These are phyloP conservation scores for Citrus reticulata DNA, from an alignment of 345 rosid genomes.

Conservation along the genomic window DNA sequence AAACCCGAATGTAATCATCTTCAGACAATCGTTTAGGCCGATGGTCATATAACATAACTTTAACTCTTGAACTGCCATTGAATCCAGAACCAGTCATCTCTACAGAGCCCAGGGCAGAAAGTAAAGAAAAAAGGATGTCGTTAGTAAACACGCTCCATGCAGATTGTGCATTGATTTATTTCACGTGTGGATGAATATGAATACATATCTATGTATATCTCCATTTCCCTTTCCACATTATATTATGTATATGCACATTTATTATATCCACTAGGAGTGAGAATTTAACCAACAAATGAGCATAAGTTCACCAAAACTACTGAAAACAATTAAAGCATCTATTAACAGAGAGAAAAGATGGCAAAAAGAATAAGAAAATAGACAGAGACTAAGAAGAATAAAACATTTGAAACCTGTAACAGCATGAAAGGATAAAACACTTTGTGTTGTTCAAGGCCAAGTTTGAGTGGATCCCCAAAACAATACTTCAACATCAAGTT, in stretches of 20 bases:
- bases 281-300: neutral
- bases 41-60: conserved; percentile 61
- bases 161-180: neutral
- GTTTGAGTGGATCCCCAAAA: neutral
- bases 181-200: neutral
- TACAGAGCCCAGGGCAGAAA: conserved; percentile 23
- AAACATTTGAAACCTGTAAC: neutral
- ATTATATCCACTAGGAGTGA: too few relatives aligned
- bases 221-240: too few relatives aligned
- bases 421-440: neutral
- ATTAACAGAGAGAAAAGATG: neutral
- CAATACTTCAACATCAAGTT: neutral
- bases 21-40: conserved; percentile 46
- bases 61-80: conserved; percentile 22
- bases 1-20: conserved; percentile 66
- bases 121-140: neutral
- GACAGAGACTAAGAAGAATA: neutral
- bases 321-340: neutral
- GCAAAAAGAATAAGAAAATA: neutral
- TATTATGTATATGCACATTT: too few relatives aligned
- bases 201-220: too few relatives aligned
- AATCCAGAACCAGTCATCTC: conserved; percentile 57
- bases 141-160: neutral
- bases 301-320: neutral
- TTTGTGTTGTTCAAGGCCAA: neutral